Conservation (phyloP, 768 basidiomycete species). For the Rubroboletus pulcherrimus region DNA sequence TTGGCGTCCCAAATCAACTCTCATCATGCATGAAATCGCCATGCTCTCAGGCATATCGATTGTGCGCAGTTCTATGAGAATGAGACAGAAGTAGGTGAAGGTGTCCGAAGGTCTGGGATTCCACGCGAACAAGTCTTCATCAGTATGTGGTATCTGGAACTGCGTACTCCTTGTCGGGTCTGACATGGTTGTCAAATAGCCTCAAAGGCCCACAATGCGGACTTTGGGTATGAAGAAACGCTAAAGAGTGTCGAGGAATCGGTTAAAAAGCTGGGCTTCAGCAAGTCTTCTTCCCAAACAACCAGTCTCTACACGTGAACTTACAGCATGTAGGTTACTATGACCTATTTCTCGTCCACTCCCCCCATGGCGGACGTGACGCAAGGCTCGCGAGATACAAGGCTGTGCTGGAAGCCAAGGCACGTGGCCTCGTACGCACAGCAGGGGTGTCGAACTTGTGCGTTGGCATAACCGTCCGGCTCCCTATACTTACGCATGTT, state of each 20-base stretch:
- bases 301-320: not conserved
- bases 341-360: constrained; percentile 48
- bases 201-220: constrained; percentile 15
- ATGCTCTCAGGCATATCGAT: constrained; percentile 24
- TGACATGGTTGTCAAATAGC: constrained; percentile 12
- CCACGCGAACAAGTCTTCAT: constrained; percentile 29
- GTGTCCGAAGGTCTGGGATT: constrained; percentile 19
- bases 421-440: constrained; percentile 35
- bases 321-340: constrained; percentile 34
- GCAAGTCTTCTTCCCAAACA: constrained; percentile 4
- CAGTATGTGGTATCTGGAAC: constrained; percentile 17
- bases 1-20: not conserved
- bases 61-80: constrained; percentile 25
- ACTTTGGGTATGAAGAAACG: constrained; percentile 16
- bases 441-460: constrained; percentile 51
- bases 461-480: not conserved
- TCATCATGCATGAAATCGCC: not conserved
- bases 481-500: not conserved
- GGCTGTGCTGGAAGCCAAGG: constrained; percentile 34
- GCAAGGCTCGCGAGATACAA: constrained; percentile 39
- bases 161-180: not conserved
- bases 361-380: constrained; percentile 37
- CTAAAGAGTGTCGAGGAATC: constrained; percentile 19
- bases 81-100: constrained; percentile 26
- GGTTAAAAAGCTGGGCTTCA: constrained; percentile 19